Evolutionary conservation across 352 stramenopile species (phyloP), one percentile per base, ranked within the genome.

Genomic region (Pythium myriotylum): DNA sequence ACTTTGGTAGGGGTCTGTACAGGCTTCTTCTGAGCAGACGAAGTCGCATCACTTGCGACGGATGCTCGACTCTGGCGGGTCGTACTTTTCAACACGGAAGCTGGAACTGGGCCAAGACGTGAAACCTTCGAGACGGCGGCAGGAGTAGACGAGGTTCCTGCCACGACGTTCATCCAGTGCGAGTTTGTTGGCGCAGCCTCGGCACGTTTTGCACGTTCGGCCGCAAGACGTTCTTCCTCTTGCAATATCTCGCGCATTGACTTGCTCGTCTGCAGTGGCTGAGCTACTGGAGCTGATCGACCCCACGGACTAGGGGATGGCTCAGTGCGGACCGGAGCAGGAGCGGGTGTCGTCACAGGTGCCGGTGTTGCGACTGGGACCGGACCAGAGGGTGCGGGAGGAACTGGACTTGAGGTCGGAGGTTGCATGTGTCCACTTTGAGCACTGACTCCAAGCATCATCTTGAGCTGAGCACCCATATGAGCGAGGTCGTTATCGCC

Each of bases 111-210:
- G 4, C 84, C 84, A 48, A 93, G 74, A 14, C 79, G 81, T 32
- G 76, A 72, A 0, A 78, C 68, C 64, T 89, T 89, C 8, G 80
- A 78, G 12, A 76, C 70, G 22, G 73, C 62, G 5, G 82, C 57
- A 17, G 77, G 66, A 47, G 80, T 58, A 23, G 73, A 61, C 23
- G 74, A 78, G 45, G 78, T 91, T n/a, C 86, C 86, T 0, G 86
- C 81, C 19, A 94, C 86, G 27, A 94, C 65, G 48, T 92, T 94
- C 68, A 89, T 85, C 86, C 86, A 94, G 67, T 92, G 84, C n/a
- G 86, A 91, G 54, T 59, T 82, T 32, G 68, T 50, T 0, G 80
- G 53, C 0, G 47, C 19, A 33, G 61, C 66, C 43, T 87, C 78
- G 16, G 47, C 79, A 12, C 67, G 68, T 49, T 80, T 86, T 12